phyloP scores from a whole-genome alignment of 1,139 yeast species.

The Saccharomyces hybrid region DNA sequence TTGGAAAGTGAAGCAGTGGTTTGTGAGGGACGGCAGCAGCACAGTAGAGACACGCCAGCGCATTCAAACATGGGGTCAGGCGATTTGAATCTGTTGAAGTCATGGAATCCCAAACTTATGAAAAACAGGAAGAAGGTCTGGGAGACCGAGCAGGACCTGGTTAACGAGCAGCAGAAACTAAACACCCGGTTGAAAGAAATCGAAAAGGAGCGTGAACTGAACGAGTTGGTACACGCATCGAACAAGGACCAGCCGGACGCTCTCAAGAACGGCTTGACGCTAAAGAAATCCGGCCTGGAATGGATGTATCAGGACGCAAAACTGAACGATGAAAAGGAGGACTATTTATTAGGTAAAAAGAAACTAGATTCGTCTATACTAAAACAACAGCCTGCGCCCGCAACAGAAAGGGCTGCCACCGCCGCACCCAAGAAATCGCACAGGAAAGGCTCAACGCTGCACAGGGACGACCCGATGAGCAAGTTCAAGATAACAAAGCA shows the following conservation, averaged over 20 bases:
- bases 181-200: constrained; percentile 61
- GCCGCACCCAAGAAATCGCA: not conserved
- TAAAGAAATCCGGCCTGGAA: constrained; percentile 46
- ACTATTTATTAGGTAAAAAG: constrained; percentile 44
- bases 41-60: constrained; percentile 3
- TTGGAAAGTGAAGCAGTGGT: not conserved
- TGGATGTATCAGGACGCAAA: constrained; percentile 75
- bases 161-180: constrained; percentile 61
- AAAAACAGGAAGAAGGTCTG: constrained; percentile 83
- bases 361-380: constrained; percentile 37
- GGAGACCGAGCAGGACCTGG: constrained; percentile 71
- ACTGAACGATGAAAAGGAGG: constrained; percentile 35
- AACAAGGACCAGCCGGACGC: constrained; percentile 20
- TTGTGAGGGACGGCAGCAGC: not conserved
- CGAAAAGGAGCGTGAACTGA: constrained; percentile 54
- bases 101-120: constrained; percentile 89
- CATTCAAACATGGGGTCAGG: constrained; percentile 48
- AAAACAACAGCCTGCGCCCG: constrained; percentile 6
- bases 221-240: constrained; percentile 44
- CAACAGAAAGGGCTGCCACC: not conserved
- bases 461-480: constrained; percentile 14
- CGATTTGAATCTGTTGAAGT: constrained; percentile 80
- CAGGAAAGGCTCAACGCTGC: not conserved
- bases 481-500: constrained; percentile 10
- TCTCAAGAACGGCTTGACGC: constrained; percentile 34